Conservation (phyloP, 2,329 filamentous ascomycete species). For the Fusarium graminum region DNA sequence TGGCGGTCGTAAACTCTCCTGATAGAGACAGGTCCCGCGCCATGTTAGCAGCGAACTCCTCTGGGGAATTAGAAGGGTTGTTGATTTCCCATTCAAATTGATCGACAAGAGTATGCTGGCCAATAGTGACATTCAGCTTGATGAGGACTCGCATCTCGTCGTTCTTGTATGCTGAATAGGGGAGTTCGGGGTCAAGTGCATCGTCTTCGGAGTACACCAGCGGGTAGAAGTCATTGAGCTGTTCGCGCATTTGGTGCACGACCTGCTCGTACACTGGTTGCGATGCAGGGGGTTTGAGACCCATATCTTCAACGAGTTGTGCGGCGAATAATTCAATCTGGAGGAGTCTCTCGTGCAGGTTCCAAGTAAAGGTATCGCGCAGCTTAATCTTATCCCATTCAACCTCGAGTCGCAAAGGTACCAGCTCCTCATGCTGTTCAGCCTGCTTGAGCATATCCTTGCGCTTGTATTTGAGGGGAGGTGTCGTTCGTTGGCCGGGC, state of each 20-base stretch:
- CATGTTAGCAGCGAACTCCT: slow-evolving; percentile 93
- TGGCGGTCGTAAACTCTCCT: slow-evolving; percentile 96
- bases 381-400: slow-evolving; percentile 96
- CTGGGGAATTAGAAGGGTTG: slow-evolving; percentile 91
- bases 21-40: slow-evolving; percentile 89
- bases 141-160: slow-evolving; percentile 98
- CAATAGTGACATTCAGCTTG: slow-evolving; percentile 98
- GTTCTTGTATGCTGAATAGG: slow-evolving; percentile 96
- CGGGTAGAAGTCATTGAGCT: slow-evolving; percentile 93
- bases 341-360: slow-evolving; percentile 90
- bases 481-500: slow-evolving; percentile 81
- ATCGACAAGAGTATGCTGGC: slow-evolving; percentile 91
- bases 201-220: slow-evolving; percentile 92
- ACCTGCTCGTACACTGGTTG: slow-evolving; percentile 73
- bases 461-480: slow-evolving; percentile 78
- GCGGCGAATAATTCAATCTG: slow-evolving; percentile 85
- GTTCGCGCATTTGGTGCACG: slow-evolving; percentile 81
- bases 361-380: slow-evolving; percentile 98
- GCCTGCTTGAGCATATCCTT: slow-evolving; percentile 88
- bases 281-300: slow-evolving; percentile 77
- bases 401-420: slow-evolving; percentile 91
- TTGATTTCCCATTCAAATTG: slow-evolving; percentile 99
- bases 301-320: slow-evolving; percentile 92
- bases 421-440: slow-evolving; percentile 90
- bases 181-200: slow-evolving; percentile 87